Evolutionary conservation across 2,329 filamentous ascomycete species (phyloP).

Genomic region (Gnomoniopsis smithogilvyi): DNA sequence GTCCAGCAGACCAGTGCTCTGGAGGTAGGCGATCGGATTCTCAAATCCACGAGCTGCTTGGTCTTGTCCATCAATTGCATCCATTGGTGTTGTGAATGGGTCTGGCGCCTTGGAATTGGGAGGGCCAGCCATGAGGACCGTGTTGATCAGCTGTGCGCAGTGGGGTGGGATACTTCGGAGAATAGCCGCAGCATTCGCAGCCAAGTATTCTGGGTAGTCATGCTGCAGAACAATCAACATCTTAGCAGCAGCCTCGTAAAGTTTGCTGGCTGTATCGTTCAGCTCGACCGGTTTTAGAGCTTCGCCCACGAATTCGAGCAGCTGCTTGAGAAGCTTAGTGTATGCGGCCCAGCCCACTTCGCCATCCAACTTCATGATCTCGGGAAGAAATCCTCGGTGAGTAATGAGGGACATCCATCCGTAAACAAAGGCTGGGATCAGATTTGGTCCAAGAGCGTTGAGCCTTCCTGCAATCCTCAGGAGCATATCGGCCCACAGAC

Average conservation of each 20-base stretch:
- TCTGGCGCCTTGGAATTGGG: conserved; percentile 67
- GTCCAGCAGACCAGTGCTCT: conserved; percentile 52
- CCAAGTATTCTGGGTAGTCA: conserved; percentile 90
- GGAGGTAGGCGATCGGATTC: conserved; percentile 56
- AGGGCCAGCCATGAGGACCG: conserved; percentile 75
- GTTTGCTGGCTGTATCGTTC: conserved; percentile 68
- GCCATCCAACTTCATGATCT: conserved; percentile 65
- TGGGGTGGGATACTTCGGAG: conserved; percentile 79
- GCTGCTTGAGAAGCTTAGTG: conserved; percentile 67
- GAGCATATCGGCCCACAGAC: conserved; percentile 67
- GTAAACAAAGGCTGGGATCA: conserved; percentile 80
- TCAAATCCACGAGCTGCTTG: conserved; percentile 68
- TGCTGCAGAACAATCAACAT: conserved; percentile 84
- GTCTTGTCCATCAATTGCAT: conserved; percentile 68
- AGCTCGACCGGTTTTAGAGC: conserved; percentile 73
- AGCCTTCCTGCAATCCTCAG: conserved; percentile 70
- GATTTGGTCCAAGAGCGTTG: conserved; percentile 68
- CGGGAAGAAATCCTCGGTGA: conserved; percentile 81
- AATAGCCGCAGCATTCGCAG: conserved; percentile 79
- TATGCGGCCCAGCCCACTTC: conserved; percentile 74
- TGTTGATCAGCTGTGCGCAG: conserved; percentile 83
- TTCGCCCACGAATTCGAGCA: conserved; percentile 73
- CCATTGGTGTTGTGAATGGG: conserved; percentile 69
- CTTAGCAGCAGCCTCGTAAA: conserved; percentile 81
- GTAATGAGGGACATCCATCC: conserved; percentile 80